Conservation (phyloP, 2,329 filamentous ascomycete species). For the Pseudocercospora ulei region DNA sequence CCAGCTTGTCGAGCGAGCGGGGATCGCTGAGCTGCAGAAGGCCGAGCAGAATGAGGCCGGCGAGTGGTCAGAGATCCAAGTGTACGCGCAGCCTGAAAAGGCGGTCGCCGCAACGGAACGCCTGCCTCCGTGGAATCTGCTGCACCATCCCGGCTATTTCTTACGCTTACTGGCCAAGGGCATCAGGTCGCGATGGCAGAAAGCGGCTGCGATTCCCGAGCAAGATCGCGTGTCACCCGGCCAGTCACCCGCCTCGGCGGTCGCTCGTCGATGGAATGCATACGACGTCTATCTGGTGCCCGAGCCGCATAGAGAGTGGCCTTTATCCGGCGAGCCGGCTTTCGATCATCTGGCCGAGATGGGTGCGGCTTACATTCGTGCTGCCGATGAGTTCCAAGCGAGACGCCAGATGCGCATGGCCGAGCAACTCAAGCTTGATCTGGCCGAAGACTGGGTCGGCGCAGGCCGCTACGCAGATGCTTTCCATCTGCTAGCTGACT, state of each 20-base stretch:
- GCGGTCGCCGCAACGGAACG: slow-evolving; percentile 42
- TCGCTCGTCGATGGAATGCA: slow-evolving; percentile 44
- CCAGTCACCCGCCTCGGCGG: slow-evolving; percentile 47
- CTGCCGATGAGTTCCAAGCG: slow-evolving; percentile 42
- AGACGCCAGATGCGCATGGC: slow-evolving; percentile 47
- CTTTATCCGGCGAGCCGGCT: slow-evolving; percentile 38
- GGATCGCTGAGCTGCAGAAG: slow-evolving; percentile 40
- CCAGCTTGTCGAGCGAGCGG: slow-evolving; percentile 48
- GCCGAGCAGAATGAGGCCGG: slow-evolving; percentile 12
- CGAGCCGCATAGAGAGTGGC: slow-evolving; percentile 49
- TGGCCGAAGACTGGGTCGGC: slow-evolving; percentile 47
- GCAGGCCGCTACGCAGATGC: slow-evolving; percentile 45
- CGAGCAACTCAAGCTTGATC: slow-evolving; percentile 47
- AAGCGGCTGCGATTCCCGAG: slow-evolving; percentile 49
- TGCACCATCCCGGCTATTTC: slow-evolving; percentile 58
- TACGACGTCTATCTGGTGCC: slow-evolving; percentile 55
- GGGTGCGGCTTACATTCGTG: slow-evolving; percentile 42
- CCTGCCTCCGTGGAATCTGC: slow-evolving; percentile 48
- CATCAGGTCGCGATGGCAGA: slow-evolving; percentile 42
- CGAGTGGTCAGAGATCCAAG: slow-evolving; percentile 15
- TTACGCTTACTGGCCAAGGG: slow-evolving; percentile 46
- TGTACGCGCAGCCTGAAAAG: slow-evolving; percentile 47
- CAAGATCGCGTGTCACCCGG: slow-evolving; percentile 50
- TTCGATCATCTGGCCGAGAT: slow-evolving; percentile 48
- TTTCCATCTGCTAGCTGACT: slow-evolving; percentile 42